phyloP scores from a whole-genome alignment of 306 rosid genomes.

The Glycine latifolia region DNA sequence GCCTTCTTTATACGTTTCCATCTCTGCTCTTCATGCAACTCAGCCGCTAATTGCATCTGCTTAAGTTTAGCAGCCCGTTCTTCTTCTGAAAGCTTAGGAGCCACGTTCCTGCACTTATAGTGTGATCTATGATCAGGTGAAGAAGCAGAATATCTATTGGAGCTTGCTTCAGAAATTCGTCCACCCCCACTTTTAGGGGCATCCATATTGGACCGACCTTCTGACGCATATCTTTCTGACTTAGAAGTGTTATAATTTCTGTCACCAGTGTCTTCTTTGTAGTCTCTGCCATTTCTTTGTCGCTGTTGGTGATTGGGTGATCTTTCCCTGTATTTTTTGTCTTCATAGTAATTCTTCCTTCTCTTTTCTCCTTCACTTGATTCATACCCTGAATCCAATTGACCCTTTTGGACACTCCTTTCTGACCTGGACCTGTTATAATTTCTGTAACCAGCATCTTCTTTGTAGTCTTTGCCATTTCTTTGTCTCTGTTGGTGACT shows the following conservation, averaged over 20 bases:
- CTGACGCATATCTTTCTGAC: conserved; percentile 51
- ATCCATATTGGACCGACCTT: conserved; percentile 49
- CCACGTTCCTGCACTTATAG: conserved; percentile 61
- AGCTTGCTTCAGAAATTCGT: conserved; percentile 49
- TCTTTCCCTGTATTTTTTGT: conserved; percentile 50
- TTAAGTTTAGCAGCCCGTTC: conserved; percentile 83
- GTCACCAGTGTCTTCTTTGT: conserved; percentile 44
- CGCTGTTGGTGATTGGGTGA: background rate
- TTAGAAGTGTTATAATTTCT: conserved; percentile 48
- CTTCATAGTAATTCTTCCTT: conserved; percentile 45
- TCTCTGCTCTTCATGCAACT: conserved; percentile 92
- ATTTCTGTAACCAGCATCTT: conserved; percentile 50
- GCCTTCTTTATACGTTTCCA: conserved; percentile 94
- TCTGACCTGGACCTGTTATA: conserved; percentile 57
- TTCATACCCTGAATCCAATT: conserved; percentile 46
- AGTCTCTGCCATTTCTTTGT: conserved; percentile 48
- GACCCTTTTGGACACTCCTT: conserved; percentile 50
- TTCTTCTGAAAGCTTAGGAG: conserved; percentile 82
- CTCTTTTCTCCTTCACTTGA: conserved; percentile 43
- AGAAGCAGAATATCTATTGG: conserved; percentile 44
- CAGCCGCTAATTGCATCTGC: conserved; percentile 95
- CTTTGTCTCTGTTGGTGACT: conserved; percentile 51
- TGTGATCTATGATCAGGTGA: conserved; percentile 53
- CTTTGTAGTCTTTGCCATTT: conserved; percentile 45
- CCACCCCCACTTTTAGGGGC: conserved; percentile 48